Conservation (phyloP, 1,284 basidiomycete genomes). For the Puccinia coronata region DNA sequence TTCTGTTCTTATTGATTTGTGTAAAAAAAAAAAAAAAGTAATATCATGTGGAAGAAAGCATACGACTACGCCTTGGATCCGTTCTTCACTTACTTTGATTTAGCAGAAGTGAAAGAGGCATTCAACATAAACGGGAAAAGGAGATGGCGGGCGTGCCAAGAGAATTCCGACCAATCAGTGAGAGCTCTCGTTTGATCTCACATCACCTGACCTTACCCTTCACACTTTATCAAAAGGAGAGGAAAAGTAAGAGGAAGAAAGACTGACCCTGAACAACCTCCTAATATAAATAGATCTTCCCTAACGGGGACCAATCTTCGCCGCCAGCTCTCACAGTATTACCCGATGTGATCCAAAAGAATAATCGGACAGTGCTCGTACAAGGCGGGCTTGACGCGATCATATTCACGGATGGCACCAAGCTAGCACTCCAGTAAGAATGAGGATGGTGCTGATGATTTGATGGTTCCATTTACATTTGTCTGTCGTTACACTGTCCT, state of each 20-base stretch:
- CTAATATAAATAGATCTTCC: slow-evolving; percentile 4
- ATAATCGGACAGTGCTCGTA: slow-evolving; percentile 30
- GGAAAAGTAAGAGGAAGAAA: not conserved
- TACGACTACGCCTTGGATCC: slow-evolving; percentile 22
- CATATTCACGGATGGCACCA: slow-evolving; percentile 3
- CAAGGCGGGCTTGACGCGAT: slow-evolving; percentile 30
- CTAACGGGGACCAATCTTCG: slow-evolving; percentile 21
- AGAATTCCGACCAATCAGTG: not conserved
- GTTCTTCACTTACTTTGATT: slow-evolving; percentile 25
- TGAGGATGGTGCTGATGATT: not conserved
- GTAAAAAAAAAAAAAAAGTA: slow-evolving; percentile 1
- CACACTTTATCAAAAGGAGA: not conserved
- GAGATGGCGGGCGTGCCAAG: not conserved
- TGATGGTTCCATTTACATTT: not conserved
- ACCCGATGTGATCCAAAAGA: slow-evolving; percentile 33
- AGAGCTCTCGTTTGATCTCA: no score
- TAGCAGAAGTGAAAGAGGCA: slow-evolving; percentile 14
- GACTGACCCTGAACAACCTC: not conserved
- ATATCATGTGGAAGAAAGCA: slow-evolving; percentile 14
- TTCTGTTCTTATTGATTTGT: no score
- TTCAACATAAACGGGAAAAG: slow-evolving; percentile 10
- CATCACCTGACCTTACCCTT: no score
- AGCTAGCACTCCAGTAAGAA: slow-evolving; percentile 2
- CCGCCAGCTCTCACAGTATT: slow-evolving; percentile 8
- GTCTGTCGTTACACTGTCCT: not conserved